A percentile compares a stretch with the other conserved stretches of the same genome.
These are phyloP conservation scores for Xylaria digitata DNA, from an alignment of 2,329 filamentous ascomycete genomes.

Conservation along the genomic window DNA sequence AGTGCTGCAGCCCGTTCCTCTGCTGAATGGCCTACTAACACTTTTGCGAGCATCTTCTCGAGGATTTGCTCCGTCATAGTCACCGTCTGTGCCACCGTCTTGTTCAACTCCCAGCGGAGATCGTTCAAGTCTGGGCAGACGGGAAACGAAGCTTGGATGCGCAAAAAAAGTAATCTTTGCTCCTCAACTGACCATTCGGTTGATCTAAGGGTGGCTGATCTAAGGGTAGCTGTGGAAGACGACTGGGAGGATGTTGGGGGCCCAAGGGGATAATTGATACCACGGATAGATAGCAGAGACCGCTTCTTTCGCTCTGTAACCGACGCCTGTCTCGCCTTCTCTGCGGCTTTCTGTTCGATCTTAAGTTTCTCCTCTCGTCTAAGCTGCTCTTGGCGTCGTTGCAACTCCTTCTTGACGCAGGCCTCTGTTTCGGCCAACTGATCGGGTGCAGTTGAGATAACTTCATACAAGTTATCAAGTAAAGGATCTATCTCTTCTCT, in stretches of 20 bases:
- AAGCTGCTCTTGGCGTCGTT: constrained; percentile 25
- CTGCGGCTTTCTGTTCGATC: constrained; percentile 33
- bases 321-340: constrained; percentile 31
- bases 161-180: constrained; percentile 42
- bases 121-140: constrained; percentile 39
- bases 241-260: constrained; percentile 30
- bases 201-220: constrained; percentile 15
- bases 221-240: constrained; percentile 24
- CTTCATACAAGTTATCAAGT: constrained; percentile 34
- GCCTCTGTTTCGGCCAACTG: constrained; percentile 37
- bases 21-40: constrained; percentile 33
- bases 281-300: constrained; percentile 41
- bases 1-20: constrained; percentile 32
- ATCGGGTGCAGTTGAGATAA: constrained; percentile 38
- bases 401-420: constrained; percentile 21
- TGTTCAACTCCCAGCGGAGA: constrained; percentile 41
- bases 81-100: constrained; percentile 43
- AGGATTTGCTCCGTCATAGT: constrained; percentile 45
- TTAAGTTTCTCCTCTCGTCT: constrained; percentile 37
- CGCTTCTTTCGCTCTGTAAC: constrained; percentile 42
- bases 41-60: constrained; percentile 42
- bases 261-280: constrained; percentile 26
- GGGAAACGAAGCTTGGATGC: constrained; percentile 46
- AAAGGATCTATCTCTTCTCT: constrained; percentile 39
- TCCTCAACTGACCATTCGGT: constrained; percentile 46